Evolutionary conservation across 208 protist species (phyloP).

Genomic region (Strigomonas oncopelti): DNA sequence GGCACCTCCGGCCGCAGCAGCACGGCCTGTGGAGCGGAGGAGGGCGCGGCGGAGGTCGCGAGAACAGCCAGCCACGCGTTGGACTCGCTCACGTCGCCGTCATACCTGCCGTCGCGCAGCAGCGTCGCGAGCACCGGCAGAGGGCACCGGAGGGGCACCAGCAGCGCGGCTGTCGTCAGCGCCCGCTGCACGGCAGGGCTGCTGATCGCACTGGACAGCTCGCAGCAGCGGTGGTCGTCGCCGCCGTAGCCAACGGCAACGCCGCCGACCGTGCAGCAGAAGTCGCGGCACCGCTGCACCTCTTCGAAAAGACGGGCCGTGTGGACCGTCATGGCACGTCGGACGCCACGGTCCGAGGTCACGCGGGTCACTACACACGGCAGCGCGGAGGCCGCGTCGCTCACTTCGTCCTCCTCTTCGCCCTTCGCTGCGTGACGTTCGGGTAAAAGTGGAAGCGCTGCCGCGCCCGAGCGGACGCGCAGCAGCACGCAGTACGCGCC

Average conservation of each 20-base stretch:
- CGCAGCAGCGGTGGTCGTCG: neutral
- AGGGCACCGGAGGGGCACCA: neutral
- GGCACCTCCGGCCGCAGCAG: neutral
- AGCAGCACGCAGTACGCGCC: constrained; percentile 54
- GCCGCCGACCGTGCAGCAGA: neutral
- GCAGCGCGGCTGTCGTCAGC: neutral
- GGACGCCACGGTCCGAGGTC: neutral
- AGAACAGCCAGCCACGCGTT: neutral
- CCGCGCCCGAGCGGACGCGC: constrained; percentile 14
- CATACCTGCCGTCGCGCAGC: neutral
- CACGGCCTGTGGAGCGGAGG: neutral
- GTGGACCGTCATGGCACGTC: neutral
- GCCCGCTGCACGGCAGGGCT: neutral
- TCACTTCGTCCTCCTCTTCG: neutral
- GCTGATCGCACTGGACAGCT: neutral
- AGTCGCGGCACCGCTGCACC: neutral
- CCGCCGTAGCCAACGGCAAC: neutral
- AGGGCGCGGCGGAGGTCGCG: neutral
- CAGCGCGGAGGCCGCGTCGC: neutral
- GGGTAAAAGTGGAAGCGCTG: neutral
- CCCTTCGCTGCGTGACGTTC: neutral
- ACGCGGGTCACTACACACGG: neutral
- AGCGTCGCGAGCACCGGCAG: neutral
- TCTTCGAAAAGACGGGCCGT: neutral
- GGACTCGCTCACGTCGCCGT: neutral